phyloP scores from a whole-genome alignment of 306 rosid species.

The Cicer yamashitae region DNA sequence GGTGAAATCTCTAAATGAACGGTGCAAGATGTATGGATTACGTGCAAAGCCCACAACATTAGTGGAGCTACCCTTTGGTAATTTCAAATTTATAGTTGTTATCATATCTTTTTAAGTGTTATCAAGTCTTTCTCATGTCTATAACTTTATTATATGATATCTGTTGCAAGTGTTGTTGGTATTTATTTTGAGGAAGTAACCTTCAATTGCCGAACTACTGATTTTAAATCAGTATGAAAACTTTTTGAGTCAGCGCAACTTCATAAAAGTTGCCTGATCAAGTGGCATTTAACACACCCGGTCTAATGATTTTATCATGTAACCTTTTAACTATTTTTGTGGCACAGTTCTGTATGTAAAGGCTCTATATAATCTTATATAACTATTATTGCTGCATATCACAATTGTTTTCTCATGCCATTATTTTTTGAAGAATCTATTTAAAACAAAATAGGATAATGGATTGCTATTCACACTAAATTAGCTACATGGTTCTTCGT shows the following conservation, averaged over 20 bases:
- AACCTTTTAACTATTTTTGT: conserved; percentile 31
- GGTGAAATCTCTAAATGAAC: conserved; percentile 82
- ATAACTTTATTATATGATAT: conserved; percentile 12
- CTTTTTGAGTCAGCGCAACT: neutral
- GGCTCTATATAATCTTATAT: conserved; percentile 28
- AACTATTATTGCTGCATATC: neutral
- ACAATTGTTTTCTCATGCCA: conserved; percentile 20
- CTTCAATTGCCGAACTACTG: conserved; percentile 35
- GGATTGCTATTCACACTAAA: conserved; percentile 13
- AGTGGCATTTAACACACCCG: conserved; percentile 36
- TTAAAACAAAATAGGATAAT: conserved; percentile 1
- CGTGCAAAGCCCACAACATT: conserved; percentile 82
- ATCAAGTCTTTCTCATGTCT: conserved; percentile 26
- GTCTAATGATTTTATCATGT: conserved; percentile 37
- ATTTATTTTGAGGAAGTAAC: conserved; percentile 12
- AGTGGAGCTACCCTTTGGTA: conserved; percentile 96
- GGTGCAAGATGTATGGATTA: conserved; percentile 92
- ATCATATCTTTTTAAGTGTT: conserved; percentile 31
- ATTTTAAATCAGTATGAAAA: conserved; percentile 36
- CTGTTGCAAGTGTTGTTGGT: conserved; percentile 22
- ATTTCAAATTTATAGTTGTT: conserved; percentile 44
- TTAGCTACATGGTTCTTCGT: conserved; percentile 21
- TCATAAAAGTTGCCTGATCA: conserved; percentile 29
- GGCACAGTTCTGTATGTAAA: conserved; percentile 12
- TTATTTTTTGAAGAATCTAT: conserved; percentile 15